phyloP scores from a whole-genome alignment of 2,329 filamentous ascomycete species.

The Chrysosporium queenslandicum region DNA sequence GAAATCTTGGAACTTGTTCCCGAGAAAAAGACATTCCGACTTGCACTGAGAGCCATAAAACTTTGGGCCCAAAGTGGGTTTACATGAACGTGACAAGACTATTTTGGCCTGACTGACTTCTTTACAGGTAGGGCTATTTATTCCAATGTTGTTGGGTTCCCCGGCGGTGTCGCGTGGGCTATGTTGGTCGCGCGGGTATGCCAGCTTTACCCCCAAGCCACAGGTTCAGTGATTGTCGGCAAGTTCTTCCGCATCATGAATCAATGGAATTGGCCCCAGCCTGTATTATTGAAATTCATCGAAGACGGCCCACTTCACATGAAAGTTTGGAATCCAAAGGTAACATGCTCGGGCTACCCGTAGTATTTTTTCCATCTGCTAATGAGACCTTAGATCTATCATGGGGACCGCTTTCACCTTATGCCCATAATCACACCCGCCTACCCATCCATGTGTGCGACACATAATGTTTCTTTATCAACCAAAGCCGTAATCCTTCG shows the following conservation, averaged over 20 bases:
- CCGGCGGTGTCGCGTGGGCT: constrained; percentile 93
- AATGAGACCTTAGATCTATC: constrained; percentile 51
- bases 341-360: constrained; percentile 30
- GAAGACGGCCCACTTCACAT: constrained; percentile 72
- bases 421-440: constrained; percentile 99
- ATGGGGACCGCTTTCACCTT: constrained; percentile 69
- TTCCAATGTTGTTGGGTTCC: constrained; percentile 91
- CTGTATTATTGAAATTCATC: constrained; percentile 80
- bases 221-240: constrained; percentile 73
- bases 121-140: constrained; percentile 67
- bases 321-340: constrained; percentile 88
- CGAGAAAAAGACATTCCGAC: constrained; percentile 77
- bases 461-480: constrained; percentile 83
- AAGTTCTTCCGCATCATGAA: constrained; percentile 93
- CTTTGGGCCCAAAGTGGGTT: constrained; percentile 71
- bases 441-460: constrained; percentile 95
- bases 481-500: constrained; percentile 74
- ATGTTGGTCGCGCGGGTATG: constrained; percentile 95
- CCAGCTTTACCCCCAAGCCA: constrained; percentile 89
- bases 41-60: constrained; percentile 85
- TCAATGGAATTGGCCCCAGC: constrained; percentile 87
- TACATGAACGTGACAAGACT: neutral
- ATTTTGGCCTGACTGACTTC: neutral
- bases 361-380: neutral
- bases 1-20: constrained; percentile 84